Evolutionary conservation across 2,329 filamentous ascomycete genomes (phyloP).

Genomic region (Corinectria fuckeliana): DNA sequence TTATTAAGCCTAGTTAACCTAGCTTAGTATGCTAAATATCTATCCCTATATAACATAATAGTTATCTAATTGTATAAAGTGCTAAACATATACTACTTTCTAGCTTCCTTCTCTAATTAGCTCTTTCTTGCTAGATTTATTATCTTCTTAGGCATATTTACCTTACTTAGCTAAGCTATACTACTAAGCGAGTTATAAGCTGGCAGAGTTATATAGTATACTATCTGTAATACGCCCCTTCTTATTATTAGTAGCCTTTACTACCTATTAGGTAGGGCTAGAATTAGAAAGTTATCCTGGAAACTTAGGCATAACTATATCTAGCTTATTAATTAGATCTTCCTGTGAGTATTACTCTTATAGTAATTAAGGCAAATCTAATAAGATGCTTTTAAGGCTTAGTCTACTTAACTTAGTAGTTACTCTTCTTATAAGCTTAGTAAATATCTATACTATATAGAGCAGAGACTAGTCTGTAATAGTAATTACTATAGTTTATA

Average conservation of each 20-base stretch:
- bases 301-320: slow-evolving; percentile 13
- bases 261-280: neutral
- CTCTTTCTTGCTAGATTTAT: slow-evolving; percentile 18
- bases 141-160: slow-evolving; percentile 11
- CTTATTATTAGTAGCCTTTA: slow-evolving; percentile 8
- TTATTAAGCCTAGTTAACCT: neutral
- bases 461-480: too few relatives aligned
- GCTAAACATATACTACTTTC: slow-evolving; percentile 1
- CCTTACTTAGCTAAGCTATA: neutral
- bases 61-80: slow-evolving; percentile 15
- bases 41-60: slow-evolving; percentile 13
- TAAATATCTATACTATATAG: slow-evolving; percentile 1
- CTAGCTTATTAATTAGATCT: slow-evolving; percentile 15
- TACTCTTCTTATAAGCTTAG: slow-evolving; percentile 7
- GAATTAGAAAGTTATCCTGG: slow-evolving; percentile 13
- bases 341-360: slow-evolving; percentile 11
- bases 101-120: slow-evolving; percentile 17
- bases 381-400: slow-evolving; percentile 56
- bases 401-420: slow-evolving; percentile 15
- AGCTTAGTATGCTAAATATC: neutral
- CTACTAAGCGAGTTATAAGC: slow-evolving; percentile 7
- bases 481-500: neutral
- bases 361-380: neutral
- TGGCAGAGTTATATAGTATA: slow-evolving; percentile 4
- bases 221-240: slow-evolving; percentile 2